Evolutionary conservation across 164 flowering plant species (phyloP), one percentile per base, ranked within the genome.

Genomic region (Macadamia tetraphylla): DNA sequence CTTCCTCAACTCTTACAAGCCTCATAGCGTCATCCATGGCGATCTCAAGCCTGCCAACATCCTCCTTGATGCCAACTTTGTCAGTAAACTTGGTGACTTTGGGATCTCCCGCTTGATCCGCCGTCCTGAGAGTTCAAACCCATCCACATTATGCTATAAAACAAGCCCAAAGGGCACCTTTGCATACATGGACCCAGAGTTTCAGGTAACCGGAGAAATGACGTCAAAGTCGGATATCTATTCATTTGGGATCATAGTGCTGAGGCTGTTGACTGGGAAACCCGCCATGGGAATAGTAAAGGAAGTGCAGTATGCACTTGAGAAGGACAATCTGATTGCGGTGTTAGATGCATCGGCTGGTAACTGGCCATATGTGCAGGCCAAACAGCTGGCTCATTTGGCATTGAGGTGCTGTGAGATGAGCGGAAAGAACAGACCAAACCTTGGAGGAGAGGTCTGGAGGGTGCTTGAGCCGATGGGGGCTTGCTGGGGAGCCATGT

Each of bases 311-410:
- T 71, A 78, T 73, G 95, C 95, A 17, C 32, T 93, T 31, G 85
- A 81, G 46, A 71, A 70, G 4, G 89, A 83, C 31, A 81, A 81
- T 40, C 73, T 94, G 74, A 73, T 78, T 48, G 43, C 40, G 23
- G 14, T 94, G 9, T 67, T 94, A 73, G 98, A 94, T 77, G 84
- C 78, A 56, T 75, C 87, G 31, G 98, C 97, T 44, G 97, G 97
- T 52, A 86, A 87, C 59, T 93, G 97, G 96, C 98, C 97, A 7
- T 91, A 81, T 80, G 83, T 89, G 43, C 94, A 85, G 75, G 98
- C 96, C 13, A 80, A 88, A 58, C 94, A 88, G 82, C 74, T 94
- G 68, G 89, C 96, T 68, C 77, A 78, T 29, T 58, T 91, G 69
- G 98, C 90, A 43, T 44, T 94, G 74, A 82, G 89, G 70, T 94